Evolutionary conservation across 169 alveolate genomes (phyloP), one percentile per base, ranked within the genome.

Genomic region (Plasmodium adleri): DNA sequence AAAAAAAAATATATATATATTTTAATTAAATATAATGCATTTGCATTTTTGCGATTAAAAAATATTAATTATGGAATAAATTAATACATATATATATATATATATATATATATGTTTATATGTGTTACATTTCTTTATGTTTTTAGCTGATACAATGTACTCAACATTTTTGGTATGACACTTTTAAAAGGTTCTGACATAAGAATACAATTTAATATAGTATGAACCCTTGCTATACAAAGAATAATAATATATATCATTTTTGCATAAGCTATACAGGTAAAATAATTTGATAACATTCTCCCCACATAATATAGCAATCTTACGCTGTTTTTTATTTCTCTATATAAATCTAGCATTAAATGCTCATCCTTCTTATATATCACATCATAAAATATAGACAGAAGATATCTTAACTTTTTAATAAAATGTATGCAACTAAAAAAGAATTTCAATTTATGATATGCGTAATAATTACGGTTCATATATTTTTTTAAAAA

Each of bases 211-310:
- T 72, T 72, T 22, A 66, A 71, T 49, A 70, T 26, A 1, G 88
- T 86, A 67, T 86, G 88, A 10, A 86, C 63, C 50, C 87, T 22
- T 26, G 92, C 26, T 22, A 86, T 3, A 47, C 88, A 86, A 24
- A 62, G 17, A 15, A 86, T 72, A 26, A 67, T 86, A 17, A 72
- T 58, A 56, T 86, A 62, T 60, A 54, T 71, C 24, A 62, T 13
- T 70, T 24, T 86, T 62, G 1, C 58, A 72, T 86, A 86, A 71
- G 92, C 92, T 49, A 86, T 86, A 15, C 92, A 86, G 9, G 92
- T 86, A 56, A 72, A 32, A 72, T 86, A 71, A 67, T 86, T 86
- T 20, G 88, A 86, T 47, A 86, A 59, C 20, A 72, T 62, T 86
- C 92, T 70, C 43, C 85, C 92, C 1, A 86, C 75, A 62, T 86